phyloP scores from a whole-genome alignment of 176 grass and related monocot genomes.

The Carex parvula region DNA sequence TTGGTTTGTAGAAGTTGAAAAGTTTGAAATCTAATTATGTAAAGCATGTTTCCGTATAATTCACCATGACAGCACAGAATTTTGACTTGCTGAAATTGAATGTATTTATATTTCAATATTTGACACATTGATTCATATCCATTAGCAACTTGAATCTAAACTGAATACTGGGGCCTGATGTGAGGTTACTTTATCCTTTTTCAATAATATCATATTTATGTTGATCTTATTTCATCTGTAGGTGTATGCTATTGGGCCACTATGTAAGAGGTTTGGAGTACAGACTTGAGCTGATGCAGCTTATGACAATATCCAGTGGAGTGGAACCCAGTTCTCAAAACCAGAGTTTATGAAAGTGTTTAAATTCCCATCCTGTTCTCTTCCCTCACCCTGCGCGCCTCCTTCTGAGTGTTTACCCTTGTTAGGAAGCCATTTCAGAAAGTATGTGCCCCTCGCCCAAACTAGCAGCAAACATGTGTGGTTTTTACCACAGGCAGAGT shows the following conservation, averaged over 20 bases:
- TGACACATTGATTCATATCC: neutral
- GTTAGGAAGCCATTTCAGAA: slow-evolving; percentile 6
- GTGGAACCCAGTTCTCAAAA: slow-evolving; percentile 37
- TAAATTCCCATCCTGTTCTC: neutral
- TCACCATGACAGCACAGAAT: neutral
- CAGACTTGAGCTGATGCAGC: slow-evolving; percentile 63
- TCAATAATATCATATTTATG: neutral
- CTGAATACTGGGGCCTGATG: neutral
- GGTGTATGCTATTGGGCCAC: slow-evolving; percentile 97
- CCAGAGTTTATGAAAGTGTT: slow-evolving; percentile 14
- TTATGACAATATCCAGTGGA: slow-evolving; percentile 47
- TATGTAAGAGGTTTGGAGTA: slow-evolving; percentile 89
- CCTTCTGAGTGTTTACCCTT: slow-evolving; percentile 26
- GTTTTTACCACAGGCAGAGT: neutral
- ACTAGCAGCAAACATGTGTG: neutral
- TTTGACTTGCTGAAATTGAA: neutral
- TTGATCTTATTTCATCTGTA: slow-evolving; percentile 24
- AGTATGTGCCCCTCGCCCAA: neutral
- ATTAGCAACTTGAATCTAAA: neutral
- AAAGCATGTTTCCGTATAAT: neutral
- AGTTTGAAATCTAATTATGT: neutral
- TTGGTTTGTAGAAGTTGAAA: neutral
- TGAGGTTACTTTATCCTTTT: neutral
- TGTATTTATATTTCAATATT: neutral
- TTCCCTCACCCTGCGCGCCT: slow-evolving; percentile 10